phyloP scores from a whole-genome alignment of 768 basidiomycete species.

The Hygrocybe coccinea region DNA sequence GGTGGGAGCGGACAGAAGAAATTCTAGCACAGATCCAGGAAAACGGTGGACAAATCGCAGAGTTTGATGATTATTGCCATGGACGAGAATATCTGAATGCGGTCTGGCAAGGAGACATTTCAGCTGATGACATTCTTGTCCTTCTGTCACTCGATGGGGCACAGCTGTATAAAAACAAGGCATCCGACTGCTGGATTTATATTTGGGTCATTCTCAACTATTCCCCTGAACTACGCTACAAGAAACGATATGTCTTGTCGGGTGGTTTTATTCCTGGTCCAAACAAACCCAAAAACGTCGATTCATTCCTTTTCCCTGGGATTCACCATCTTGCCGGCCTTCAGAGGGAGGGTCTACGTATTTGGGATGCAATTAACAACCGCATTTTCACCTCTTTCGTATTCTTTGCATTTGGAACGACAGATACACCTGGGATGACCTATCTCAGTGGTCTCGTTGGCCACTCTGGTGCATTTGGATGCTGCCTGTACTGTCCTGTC shows the following conservation, averaged over 20 bases:
- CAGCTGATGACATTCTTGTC: constrained; percentile 30
- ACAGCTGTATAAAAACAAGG: constrained; percentile 39
- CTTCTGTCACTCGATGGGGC: constrained; percentile 38
- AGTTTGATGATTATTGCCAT: constrained; percentile 25
- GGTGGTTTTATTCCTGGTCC: constrained; percentile 26
- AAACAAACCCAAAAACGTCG: constrained; percentile 28
- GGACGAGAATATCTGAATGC: constrained; percentile 25
- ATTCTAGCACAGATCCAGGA: constrained; percentile 1
- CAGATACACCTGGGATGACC: constrained; percentile 33
- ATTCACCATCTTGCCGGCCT: constrained; percentile 31
- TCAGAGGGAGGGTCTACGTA: constrained; percentile 25
- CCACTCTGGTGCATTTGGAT: constrained; percentile 33
- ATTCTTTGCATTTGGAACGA: constrained; percentile 24
- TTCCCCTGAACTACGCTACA: constrained; percentile 21
- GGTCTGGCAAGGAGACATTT: constrained; percentile 17
- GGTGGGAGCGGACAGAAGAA: constrained; percentile 11
- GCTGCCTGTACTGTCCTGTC: constrained; percentile 30
- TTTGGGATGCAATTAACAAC: constrained; percentile 28
- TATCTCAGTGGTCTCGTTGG: constrained; percentile 32
- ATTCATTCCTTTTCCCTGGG: constrained; percentile 33
- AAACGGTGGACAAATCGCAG: constrained; percentile 1
- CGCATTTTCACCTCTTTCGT: constrained; percentile 13
- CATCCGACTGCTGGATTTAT: constrained; percentile 41
- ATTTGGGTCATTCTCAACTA: constrained; percentile 38
- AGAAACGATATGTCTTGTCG: constrained; percentile 22